phyloP scores from a whole-genome alignment of 2,329 filamentous ascomycete genomes.

The Scytalidium lignicola region DNA sequence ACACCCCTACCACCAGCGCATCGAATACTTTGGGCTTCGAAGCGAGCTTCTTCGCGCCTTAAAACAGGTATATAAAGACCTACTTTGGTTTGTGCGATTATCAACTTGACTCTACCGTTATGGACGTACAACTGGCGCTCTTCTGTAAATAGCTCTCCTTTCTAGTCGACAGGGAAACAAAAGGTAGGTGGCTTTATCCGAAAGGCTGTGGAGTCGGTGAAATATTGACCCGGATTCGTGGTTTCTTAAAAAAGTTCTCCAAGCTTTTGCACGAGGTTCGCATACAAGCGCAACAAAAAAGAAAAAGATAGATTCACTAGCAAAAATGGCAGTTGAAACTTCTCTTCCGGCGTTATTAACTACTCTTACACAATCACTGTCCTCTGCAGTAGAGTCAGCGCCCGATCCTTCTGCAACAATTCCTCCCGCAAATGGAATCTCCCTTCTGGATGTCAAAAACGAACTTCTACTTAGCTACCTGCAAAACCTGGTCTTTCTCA shows the following conservation, averaged over 20 bases:
- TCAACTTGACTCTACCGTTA: too few species aligned
- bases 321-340: constrained; percentile 42
- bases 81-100: too few species aligned
- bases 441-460: constrained; percentile 91
- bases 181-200: too few species aligned
- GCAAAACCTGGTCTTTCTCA: constrained; percentile 86
- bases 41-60: neutral
- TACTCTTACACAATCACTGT: constrained; percentile 52
- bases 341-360: constrained; percentile 46
- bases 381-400: constrained; percentile 59
- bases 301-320: neutral
- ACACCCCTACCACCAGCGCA: neutral
- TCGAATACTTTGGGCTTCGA: neutral
- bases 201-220: too few species aligned
- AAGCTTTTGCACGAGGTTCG: too few species aligned
- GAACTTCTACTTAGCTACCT: constrained; percentile 95
- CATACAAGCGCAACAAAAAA: too few species aligned
- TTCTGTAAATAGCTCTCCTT: too few species aligned
- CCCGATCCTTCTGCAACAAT: constrained; percentile 58
- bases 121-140: too few species aligned
- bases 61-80: neutral
- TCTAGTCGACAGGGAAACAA: too few species aligned
- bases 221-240: too few species aligned
- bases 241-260: too few species aligned
- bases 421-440: constrained; percentile 82